These are phyloP conservation scores for Monocercomonoides exilis DNA, from an alignment of 78 protist genomes.

Conservation along the genomic window DNA sequence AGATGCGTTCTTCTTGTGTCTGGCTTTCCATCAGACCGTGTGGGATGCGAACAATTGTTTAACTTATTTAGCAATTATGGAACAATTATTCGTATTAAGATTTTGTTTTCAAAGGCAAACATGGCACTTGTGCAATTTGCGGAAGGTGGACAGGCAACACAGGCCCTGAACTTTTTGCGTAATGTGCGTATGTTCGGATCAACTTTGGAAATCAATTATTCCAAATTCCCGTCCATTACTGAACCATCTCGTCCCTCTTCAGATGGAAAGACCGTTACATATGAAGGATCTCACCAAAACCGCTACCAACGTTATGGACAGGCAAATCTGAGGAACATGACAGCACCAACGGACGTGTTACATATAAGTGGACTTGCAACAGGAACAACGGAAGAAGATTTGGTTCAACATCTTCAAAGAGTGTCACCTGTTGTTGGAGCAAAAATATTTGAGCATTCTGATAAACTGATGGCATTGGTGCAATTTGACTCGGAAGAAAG, in stretches of 20 bases:
- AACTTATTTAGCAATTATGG: slow-evolving; percentile 27
- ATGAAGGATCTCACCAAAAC: neutral
- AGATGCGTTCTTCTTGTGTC: neutral
- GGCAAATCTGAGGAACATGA: neutral
- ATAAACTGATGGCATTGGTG: neutral
- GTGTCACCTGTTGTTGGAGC: neutral
- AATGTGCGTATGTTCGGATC: neutral
- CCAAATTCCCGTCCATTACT: neutral
- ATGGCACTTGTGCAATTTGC: neutral
- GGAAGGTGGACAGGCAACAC: neutral
- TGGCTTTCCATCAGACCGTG: slow-evolving; percentile 2
- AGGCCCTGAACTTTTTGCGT: neutral
- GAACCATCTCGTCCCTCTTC: neutral
- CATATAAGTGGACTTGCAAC: slow-evolving; percentile 1
- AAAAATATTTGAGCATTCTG: neutral
- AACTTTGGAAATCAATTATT: neutral
- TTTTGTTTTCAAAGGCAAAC: neutral
- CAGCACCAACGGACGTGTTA: neutral
- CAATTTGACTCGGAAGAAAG: neutral
- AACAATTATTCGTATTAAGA: neutral
- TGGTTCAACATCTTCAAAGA: neutral
- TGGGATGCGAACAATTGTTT: slow-evolving; percentile 15
- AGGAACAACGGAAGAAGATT: neutral
- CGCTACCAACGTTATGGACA: neutral
- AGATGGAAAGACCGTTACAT: neutral